A percentile compares a stretch with the other conserved stretches of the same genome.
Evolutionary conservation across 2,329 filamentous ascomycete species (phyloP).

Genomic region (Pseudogymnoascus sp.): DNA sequence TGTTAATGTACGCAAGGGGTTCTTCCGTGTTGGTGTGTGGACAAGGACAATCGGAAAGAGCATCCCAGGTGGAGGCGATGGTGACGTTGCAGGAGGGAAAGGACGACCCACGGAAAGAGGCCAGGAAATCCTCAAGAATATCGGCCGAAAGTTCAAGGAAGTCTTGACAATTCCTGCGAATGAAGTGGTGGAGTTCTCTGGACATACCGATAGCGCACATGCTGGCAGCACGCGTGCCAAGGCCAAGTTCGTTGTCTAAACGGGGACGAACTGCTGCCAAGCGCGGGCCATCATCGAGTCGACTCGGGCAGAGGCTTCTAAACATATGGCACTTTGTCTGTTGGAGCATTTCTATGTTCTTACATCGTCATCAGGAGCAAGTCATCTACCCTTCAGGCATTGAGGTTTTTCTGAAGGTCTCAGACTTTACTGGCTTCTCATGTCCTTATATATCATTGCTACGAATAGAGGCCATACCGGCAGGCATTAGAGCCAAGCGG

Average conservation of each 20-base stretch:
- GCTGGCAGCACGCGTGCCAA: constrained; percentile 90
- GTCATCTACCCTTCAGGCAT: constrained; percentile 4
- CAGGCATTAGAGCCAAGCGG: constrained; percentile 7
- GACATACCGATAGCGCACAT: constrained; percentile 89
- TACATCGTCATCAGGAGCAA: constrained; percentile 1
- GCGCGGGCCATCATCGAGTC: neutral
- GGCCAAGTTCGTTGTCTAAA: constrained; percentile 80
- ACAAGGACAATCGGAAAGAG: constrained; percentile 86
- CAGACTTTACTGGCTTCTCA: neutral
- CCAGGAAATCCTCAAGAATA: constrained; percentile 71
- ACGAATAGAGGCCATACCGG: constrained; percentile 7
- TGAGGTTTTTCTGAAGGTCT: neutral
- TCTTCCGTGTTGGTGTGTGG: constrained; percentile 97
- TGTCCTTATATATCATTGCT: constrained; percentile 9
- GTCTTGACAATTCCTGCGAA: constrained; percentile 68
- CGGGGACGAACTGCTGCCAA: neutral
- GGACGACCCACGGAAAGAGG: constrained; percentile 73
- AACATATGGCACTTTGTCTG: constrained; percentile 7
- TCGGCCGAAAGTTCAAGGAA: constrained; percentile 88
- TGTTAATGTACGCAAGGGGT: constrained; percentile 96
- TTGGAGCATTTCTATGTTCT: neutral
- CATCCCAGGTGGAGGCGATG: constrained; percentile 65
- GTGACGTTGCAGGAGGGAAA: constrained; percentile 65
- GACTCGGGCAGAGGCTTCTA: constrained; percentile 7
- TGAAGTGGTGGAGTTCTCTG: constrained; percentile 87